These are phyloP conservation scores for Diaporthe amygdali DNA, from an alignment of 2,329 filamentous ascomycete species.

Conservation along the genomic window DNA sequence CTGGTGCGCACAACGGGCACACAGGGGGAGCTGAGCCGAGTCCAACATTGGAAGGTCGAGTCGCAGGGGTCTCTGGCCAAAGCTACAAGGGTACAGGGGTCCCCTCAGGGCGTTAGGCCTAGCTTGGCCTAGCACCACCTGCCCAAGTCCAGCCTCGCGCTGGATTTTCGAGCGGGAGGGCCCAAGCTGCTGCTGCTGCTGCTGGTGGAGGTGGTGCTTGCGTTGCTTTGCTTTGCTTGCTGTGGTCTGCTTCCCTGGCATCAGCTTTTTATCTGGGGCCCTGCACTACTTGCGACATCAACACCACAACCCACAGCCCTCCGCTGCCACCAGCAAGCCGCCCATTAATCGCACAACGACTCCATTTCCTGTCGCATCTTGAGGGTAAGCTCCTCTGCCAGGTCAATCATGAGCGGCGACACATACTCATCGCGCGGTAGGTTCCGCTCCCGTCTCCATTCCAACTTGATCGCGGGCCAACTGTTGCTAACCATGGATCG, in stretches of 20 bases:
- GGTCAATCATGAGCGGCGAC: constrained; percentile 78
- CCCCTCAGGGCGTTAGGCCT: constrained; percentile 29
- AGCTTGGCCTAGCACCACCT: constrained; percentile 32
- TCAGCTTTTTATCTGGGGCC: constrained; percentile 4
- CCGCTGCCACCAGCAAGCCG: constrained; percentile 2
- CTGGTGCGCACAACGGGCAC: background rate
- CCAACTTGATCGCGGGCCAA: constrained; percentile 26
- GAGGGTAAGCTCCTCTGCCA: background rate
- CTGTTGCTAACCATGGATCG: constrained; percentile 31
- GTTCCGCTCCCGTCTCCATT: constrained; percentile 30
- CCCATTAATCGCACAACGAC: constrained; percentile 4
- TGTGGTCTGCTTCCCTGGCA: constrained; percentile 4
- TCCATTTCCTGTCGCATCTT: constrained; percentile 11
- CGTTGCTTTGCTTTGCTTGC: background rate
- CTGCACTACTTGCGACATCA: background rate
- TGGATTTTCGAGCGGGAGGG: constrained; percentile 12
- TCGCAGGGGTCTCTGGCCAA: background rate
- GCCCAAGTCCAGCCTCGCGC: constrained; percentile 47
- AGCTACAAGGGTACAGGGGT: background rate
- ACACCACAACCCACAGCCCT: background rate
- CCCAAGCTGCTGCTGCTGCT: background rate
- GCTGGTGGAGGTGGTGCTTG: no score
- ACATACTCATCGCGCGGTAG: constrained; percentile 80
- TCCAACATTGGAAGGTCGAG: background rate
- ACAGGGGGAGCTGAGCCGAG: background rate